These are phyloP conservation scores for Rhizophagus sp. DNA, from an alignment of 192 early-diverging fungal genomes.

Conservation along the genomic window DNA sequence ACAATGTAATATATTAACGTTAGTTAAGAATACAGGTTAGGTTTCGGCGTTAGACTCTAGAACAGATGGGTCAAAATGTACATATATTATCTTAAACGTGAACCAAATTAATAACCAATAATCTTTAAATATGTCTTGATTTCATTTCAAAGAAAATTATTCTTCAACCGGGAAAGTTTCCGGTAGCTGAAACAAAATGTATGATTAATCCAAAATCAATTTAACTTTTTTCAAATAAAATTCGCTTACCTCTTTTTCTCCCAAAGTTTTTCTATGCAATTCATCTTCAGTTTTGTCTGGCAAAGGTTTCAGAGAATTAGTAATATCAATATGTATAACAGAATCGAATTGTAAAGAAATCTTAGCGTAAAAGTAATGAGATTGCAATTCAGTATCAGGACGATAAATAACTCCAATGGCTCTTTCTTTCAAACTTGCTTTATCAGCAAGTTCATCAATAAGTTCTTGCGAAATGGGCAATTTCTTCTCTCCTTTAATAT, in stretches of 20 bases:
- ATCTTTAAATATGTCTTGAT: no score
- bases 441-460: not conserved
- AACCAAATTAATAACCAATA: no score
- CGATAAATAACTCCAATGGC: constrained; percentile 17
- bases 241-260: not conserved
- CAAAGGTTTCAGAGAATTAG: not conserved
- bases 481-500: not conserved
- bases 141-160: no score
- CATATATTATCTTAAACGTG: no score
- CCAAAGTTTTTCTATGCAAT: not conserved
- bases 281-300: constrained; percentile 6
- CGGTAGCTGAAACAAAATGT: no score
- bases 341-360: constrained; percentile 21
- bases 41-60: no score
- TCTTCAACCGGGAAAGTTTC: no score
- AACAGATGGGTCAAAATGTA: no score
- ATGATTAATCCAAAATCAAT: no score
- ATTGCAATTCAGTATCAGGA: constrained; percentile 4
- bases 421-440: not conserved
- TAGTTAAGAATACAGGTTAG: no score
- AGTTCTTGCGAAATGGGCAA: not conserved
- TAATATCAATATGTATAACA: constrained; percentile 20
- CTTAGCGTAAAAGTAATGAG: constrained; percentile 15
- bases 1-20: no score
- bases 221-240: not conserved